Base-by-base conservation (phyloP, 495 filamentous ascomycete species). In the Lasiosphaeria hispida region DNA sequence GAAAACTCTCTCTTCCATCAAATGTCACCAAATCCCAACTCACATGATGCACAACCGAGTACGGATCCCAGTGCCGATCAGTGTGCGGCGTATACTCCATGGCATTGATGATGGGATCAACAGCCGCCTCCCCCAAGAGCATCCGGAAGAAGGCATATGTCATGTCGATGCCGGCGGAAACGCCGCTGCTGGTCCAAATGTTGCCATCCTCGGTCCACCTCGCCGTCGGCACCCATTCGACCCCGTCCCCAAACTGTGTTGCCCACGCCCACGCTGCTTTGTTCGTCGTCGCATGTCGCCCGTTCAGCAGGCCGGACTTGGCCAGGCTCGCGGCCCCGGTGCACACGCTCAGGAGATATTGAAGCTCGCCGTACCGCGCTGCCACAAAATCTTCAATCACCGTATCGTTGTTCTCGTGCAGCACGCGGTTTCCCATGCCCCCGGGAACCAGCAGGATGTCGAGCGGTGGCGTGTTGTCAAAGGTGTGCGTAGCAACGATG, bases 401-500 rank as follows among this genome's bases (percentile, higher is more conserved):
- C 11, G 77, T 64, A 0, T 71, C 63, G 19, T 63, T 63, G 11
- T 56, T 57, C 1, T 76, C 59, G 41, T 63, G 53, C 0, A 61
- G 65, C 14, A 38, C 52, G 9, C 80, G 73, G 0, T 71, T 63
- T 30, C 81, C 83, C 0, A 70, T 37, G 0, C 85, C 84, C 3
- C 85, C 84, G 1, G 83, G 84, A 7, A 86, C 62, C 15, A 87
- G 66, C 7, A 87, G 71, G 6, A 84, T 76, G 39, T 87, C 83
- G 0, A 85, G 53, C n/a, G 59, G 14, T 11, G 67, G 58, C 8
- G 44, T 36, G 48, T 63, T 61, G 13, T 53, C 63, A 55, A 78
- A 81, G 1, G 81, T 82, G 65, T 84, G 80, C 4, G 82, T 85
- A 4, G 82, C 77, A 0, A 76, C 42, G 30, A 84, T 57, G 49